These are phyloP conservation scores for Penicillium sp. DNA, from an alignment of 2,329 filamentous ascomycete genomes.

Conservation along the genomic window DNA sequence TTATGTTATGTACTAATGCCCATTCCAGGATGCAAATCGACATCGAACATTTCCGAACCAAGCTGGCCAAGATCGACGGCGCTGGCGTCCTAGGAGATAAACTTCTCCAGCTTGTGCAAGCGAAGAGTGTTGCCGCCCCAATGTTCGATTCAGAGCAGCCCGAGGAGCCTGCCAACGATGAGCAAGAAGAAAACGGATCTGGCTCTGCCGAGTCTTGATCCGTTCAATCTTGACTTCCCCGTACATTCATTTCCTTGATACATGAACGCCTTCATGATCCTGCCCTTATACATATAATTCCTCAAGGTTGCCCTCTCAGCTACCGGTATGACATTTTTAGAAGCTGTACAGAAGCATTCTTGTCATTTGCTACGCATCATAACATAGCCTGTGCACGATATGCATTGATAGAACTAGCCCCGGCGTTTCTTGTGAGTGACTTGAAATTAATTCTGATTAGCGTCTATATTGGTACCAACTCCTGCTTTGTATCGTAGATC, in stretches of 20 bases:
- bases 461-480: too few species aligned
- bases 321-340: neutral
- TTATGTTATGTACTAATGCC: conserved; percentile 11
- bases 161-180: conserved; percentile 1
- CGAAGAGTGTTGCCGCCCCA: conserved; percentile 33
- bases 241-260: neutral
- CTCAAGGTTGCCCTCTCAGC: neutral
- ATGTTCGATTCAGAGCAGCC: neutral
- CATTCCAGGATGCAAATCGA: conserved; percentile 69
- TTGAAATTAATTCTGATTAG: neutral
- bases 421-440: conserved; percentile 11
- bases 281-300: conserved; percentile 14
- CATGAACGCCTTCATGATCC: neutral
- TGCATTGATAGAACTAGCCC: conserved; percentile 23
- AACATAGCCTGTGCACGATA: conserved; percentile 14
- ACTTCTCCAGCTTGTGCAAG: conserved; percentile 55
- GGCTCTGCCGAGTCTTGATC: conserved; percentile 16
- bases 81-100: conserved; percentile 72
- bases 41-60: conserved; percentile 68
- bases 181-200: conserved; percentile 12
- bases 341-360: conserved; percentile 16
- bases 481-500: too few species aligned
- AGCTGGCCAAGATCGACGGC: conserved; percentile 75
- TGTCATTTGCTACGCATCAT: conserved; percentile 8
- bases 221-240: neutral